Evolutionary conservation across 306 rosid genomes (phyloP).

Genomic region (Medicago ruthenica): DNA sequence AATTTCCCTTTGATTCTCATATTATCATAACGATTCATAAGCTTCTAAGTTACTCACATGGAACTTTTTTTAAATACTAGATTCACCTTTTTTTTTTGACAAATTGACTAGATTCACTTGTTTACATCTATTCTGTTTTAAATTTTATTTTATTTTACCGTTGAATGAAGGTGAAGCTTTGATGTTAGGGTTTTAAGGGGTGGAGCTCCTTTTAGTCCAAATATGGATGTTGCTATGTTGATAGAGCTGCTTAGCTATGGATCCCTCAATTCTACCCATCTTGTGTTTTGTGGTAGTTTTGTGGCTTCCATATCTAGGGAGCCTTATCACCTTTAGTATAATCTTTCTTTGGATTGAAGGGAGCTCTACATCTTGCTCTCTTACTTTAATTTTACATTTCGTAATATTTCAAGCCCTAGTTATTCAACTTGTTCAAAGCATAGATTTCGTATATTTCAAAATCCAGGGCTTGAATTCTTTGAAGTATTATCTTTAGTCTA

Average conservation of each 20-base stretch:
- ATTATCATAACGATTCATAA: neutral
- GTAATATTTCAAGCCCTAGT: too few species aligned
- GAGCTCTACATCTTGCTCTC: constrained; percentile 75
- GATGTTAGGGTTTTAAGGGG: constrained; percentile 35
- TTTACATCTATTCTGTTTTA: neutral
- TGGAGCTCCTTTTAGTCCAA: constrained; percentile 98
- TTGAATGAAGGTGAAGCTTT: neutral
- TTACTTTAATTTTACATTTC: neutral
- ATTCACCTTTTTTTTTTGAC: too few species aligned
- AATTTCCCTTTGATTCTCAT: neutral
- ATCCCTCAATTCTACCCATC: constrained; percentile 77
- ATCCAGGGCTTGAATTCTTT: too few species aligned
- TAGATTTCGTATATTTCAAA: too few species aligned
- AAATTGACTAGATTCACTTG: neutral
- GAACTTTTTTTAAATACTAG: neutral
- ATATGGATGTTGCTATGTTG: constrained; percentile 60
- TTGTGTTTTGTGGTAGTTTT: constrained; percentile 49
- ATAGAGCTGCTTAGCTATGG: constrained; percentile 93
- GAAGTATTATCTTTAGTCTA: too few species aligned
- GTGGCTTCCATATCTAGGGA: constrained; percentile 91
- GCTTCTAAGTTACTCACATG: neutral
- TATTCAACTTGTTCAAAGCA: too few species aligned
- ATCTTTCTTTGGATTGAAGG: constrained; percentile 99
- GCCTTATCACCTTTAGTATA: constrained; percentile 56
- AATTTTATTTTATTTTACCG: neutral